Evolutionary conservation across 768 basidiomycete genomes (phyloP).

Genomic region (Leccinum rimulosum): DNA sequence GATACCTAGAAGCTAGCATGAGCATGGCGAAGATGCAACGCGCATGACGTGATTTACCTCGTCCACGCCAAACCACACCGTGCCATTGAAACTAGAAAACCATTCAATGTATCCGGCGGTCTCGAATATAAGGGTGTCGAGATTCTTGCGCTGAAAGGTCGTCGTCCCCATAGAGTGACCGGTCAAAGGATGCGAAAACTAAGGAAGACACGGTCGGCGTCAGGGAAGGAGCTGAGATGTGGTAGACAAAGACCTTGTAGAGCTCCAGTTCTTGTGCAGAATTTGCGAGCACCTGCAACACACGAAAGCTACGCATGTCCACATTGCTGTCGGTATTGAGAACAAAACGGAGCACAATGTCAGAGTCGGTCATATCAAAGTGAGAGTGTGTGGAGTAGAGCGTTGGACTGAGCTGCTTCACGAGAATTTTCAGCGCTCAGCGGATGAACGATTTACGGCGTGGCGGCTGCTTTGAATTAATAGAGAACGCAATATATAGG

Average conservation of each 20-base stretch:
- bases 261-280: slow-evolving; percentile 34
- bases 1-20: slow-evolving; percentile 29
- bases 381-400: neutral
- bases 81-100: slow-evolving; percentile 43
- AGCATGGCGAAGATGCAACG: neutral
- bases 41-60: slow-evolving; percentile 31
- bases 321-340: slow-evolving; percentile 27
- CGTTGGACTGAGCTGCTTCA: neutral
- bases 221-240: neutral
- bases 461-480: slow-evolving; percentile 2
- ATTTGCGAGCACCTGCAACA: slow-evolving; percentile 34
- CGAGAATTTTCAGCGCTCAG: neutral
- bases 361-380: slow-evolving; percentile 32
- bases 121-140: slow-evolving; percentile 43
- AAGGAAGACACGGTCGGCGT: neutral
- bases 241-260: slow-evolving; percentile 38
- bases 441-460: slow-evolving; percentile 6
- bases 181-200: slow-evolving; percentile 47
- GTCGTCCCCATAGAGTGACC: slow-evolving; percentile 42
- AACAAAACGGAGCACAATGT: slow-evolving; percentile 40
- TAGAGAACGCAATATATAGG: slow-evolving; percentile 14
- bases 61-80: slow-evolving; percentile 47
- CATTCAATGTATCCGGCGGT: slow-evolving; percentile 54
- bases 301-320: slow-evolving; percentile 46
- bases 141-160: slow-evolving; percentile 48